Conservation (phyloP, 306 rosid genomes). For the Acacia acuminata region DNA sequence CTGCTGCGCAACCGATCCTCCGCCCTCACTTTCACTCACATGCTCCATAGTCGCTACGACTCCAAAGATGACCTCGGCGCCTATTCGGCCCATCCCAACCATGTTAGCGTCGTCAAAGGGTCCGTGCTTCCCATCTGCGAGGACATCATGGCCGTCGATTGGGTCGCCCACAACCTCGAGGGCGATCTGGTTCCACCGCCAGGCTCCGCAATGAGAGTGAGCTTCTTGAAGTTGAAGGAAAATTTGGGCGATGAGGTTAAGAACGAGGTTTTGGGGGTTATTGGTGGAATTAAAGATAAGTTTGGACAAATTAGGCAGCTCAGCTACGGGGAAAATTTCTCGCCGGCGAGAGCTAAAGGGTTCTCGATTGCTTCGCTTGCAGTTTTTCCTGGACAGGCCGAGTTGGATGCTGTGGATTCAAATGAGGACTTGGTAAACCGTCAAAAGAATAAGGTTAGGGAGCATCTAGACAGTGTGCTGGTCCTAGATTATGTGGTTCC, state of each 20-base stretch:
- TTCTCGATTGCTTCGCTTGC: conserved; percentile 77
- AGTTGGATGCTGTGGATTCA: conserved; percentile 59
- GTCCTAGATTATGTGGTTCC: conserved; percentile 70
- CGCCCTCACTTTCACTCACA: conserved; percentile 68
- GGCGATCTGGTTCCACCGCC: conserved; percentile 31
- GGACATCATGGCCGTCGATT: conserved; percentile 90
- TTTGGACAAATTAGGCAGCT: conserved; percentile 57
- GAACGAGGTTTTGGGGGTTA: conserved; percentile 54
- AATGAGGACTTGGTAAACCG: conserved; percentile 45
- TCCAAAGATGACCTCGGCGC: conserved; percentile 63
- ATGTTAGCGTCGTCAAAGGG: conserved; percentile 64
- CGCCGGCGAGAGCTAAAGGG: conserved; percentile 90
- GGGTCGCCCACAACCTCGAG: conserved; percentile 49
- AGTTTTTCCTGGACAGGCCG: conserved; percentile 46
- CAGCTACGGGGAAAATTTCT: conserved; percentile 72
- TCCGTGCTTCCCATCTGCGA: conserved; percentile 71
- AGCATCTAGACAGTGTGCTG: conserved; percentile 56
- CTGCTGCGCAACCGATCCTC: conserved; percentile 67
- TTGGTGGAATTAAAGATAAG: conserved; percentile 51
- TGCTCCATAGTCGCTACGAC: conserved; percentile 79
- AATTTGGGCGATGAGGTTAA: conserved; percentile 30
- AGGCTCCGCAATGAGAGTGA: conserved; percentile 63
- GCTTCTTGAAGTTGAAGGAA: conserved; percentile 78
- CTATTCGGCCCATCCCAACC: conserved; percentile 66
- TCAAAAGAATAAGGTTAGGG: conserved; percentile 79